Evolutionary conservation across 768 basidiomycete genomes (phyloP).

Genomic region (Mycena galericulata): DNA sequence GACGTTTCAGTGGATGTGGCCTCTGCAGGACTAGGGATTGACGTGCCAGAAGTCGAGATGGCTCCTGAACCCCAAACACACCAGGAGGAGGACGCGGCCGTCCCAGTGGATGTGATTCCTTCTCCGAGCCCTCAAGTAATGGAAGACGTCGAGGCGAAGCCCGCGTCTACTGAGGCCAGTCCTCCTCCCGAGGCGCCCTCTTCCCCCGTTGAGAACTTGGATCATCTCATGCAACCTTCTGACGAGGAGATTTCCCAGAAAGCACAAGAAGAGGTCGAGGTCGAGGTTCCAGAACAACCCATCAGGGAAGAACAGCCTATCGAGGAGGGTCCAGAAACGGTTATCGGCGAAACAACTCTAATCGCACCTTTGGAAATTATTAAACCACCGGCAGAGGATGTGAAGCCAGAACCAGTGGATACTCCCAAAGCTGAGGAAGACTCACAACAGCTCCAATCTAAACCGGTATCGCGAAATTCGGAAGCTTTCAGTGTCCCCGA

Average conservation of each 20-base stretch:
- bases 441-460: constrained; percentile 12
- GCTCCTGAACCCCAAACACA: constrained; percentile 22
- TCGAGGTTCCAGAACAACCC: constrained; percentile 11
- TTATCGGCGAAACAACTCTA: background rate
- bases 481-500: constrained; percentile 6
- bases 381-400: constrained; percentile 3
- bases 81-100: constrained; percentile 32
- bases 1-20: constrained; percentile 2
- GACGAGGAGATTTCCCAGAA: constrained; percentile 21
- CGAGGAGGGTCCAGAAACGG: background rate
- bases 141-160: constrained; percentile 10
- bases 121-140: constrained; percentile 38
- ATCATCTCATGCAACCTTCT: constrained; percentile 30
- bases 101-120: constrained; percentile 32
- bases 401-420: constrained; percentile 5
- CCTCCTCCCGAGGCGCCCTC: constrained; percentile 1
- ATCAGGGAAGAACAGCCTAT: constrained; percentile 2
- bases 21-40: background rate
- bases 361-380: background rate
- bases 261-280: background rate
- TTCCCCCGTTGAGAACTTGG: constrained; percentile 23
- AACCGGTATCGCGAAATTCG: constrained; percentile 23
- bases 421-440: background rate
- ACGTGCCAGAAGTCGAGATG: constrained; percentile 23
- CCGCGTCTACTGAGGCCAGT: background rate